Percentiles rank a stretch among this genome's conserved stretches.
These are phyloP conservation scores for Xylaria castorea DNA, from an alignment of 495 filamentous ascomycete species.

Conservation along the genomic window DNA sequence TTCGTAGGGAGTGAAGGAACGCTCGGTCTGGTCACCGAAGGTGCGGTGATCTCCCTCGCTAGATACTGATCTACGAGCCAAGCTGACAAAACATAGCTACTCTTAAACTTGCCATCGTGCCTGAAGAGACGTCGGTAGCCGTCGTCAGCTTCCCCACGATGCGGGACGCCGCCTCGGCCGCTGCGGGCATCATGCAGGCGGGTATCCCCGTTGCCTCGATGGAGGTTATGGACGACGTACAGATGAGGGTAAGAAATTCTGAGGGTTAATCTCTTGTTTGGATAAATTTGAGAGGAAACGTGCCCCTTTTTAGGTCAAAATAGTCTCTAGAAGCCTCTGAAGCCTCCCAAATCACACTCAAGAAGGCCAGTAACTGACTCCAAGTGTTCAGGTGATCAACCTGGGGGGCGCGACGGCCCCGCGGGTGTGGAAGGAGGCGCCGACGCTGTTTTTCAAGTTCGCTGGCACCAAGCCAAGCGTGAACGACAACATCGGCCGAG, in stretches of 20 bases:
- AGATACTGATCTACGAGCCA: background rate
- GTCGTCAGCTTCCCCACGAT: slow-evolving; percentile 79
- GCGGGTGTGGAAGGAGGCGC: slow-evolving; percentile 74
- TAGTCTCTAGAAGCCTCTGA: too few species aligned
- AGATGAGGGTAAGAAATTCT: too few species aligned
- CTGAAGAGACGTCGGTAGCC: slow-evolving; percentile 74
- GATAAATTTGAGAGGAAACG: too few species aligned
- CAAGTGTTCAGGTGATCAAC: too few species aligned
- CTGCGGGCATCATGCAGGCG: slow-evolving; percentile 71
- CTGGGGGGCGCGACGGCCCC: slow-evolving; percentile 69
- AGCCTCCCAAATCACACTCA: too few species aligned
- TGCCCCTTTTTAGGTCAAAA: too few species aligned
- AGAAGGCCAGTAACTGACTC: too few species aligned
- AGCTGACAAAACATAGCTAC: slow-evolving; percentile 52
- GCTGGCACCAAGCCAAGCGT: slow-evolving; percentile 73
- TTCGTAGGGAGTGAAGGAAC: slow-evolving; percentile 84
- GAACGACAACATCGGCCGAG: slow-evolving; percentile 68
- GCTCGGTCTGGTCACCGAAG: slow-evolving; percentile 76
- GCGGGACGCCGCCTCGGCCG: slow-evolving; percentile 73
- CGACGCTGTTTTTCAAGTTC: slow-evolving; percentile 88
- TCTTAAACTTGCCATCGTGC: slow-evolving; percentile 75
- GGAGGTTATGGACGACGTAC: slow-evolving; percentile 85
- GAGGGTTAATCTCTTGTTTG: too few species aligned
- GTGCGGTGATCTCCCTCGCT: slow-evolving; percentile 4
- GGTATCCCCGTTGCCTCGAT: slow-evolving; percentile 79